Base-by-base conservation (phyloP, 1,284 basidiomycete species). In the Neotropicomus parvogracilis region DNA sequence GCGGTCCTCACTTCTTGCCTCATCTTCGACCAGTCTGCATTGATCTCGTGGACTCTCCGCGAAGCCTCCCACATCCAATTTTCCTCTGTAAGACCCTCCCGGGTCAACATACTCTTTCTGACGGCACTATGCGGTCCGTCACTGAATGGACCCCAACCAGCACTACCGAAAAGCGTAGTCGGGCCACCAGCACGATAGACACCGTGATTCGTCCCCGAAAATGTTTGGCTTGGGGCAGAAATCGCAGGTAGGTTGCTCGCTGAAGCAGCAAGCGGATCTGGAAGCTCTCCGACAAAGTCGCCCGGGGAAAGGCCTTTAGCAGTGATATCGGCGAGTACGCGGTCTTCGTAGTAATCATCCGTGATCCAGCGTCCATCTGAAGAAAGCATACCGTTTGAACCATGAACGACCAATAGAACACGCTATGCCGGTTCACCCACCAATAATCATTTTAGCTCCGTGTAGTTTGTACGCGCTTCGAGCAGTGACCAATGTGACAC, bases 281-380 rank as follows among this genome's bases (percentile, higher is more conserved):
- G 79, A 2, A 88, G 78, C 40, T 93, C 91, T 19, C 87, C 86
- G 3, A 91, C 88, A 10, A 71, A 75, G 36, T 89, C 83, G 8
- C 87, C 85, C 0, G 91, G 75, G 58, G 85, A 83, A 53, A 87
- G 75, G 8, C 88, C 89, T 29, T 81, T 80, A 32, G 77, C 77
- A 4, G 79, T 76, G 56, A 88, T 85, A 45, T 89, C 85, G 48
- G 78, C 81, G 1, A 86, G 75, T 0, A 80, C 81, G 48, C 85
- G 85, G 35, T 85, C 86, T 70, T 97, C 92, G 70, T 93, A 92
- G 69, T 99, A 99, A 71, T 99, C 95, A 64, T 99, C 95, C 16
- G 82, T 79, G 3, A 98, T 85, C 81, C 91, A 92, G 60, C 82
- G 79, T 3, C 95, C 95, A 43, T 91, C 93, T 95, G 53, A 8